Conservation (phyloP, 345 rosid species). For the Linum tenue region DNA sequence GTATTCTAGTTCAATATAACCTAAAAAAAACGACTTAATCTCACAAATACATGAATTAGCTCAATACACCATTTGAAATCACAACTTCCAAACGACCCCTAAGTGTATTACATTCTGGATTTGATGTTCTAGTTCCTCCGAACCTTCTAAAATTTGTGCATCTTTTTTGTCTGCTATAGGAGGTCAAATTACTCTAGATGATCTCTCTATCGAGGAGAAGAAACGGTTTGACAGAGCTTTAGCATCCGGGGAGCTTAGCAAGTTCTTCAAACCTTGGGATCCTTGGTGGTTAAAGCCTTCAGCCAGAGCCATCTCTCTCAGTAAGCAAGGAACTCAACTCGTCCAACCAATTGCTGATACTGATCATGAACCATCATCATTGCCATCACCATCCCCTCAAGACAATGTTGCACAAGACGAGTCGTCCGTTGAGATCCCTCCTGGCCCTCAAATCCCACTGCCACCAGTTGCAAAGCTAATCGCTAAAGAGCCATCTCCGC, state of each 20-base stretch:
- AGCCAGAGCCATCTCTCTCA: conserved; percentile 47
- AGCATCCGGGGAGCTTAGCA: conserved; percentile 85
- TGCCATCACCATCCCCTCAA: conserved; percentile 14
- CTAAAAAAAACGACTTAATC: too few species aligned
- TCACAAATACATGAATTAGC: too few species aligned
- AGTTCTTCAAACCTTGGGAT: conserved; percentile 82
- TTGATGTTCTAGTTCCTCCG: conserved; percentile 2
- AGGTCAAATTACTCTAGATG: conserved; percentile 45
- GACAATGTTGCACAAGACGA: conserved; percentile 12
- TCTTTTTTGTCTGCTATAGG: conserved; percentile 25
- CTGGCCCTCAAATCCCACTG: conserved; percentile 61
- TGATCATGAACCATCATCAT: conserved; percentile 14
- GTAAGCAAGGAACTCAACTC: conserved; percentile 53
- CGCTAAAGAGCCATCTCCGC: conserved; percentile 58
- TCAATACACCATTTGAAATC: too few species aligned
- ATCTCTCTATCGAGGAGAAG: conserved; percentile 64
- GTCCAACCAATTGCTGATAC: conserved; percentile 35
- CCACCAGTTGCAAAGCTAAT: conserved; percentile 47
- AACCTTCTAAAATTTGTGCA: conserved; percentile 6
- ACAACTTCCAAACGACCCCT: too few species aligned
- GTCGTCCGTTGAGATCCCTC: conserved; percentile 41
- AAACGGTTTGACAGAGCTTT: conserved; percentile 72
- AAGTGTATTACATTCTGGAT: neutral
- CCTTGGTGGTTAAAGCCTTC: conserved; percentile 92
- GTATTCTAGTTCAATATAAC: too few species aligned